Conservation (phyloP, 257 asterid genomes). For the Nicotiana attenuata region DNA sequence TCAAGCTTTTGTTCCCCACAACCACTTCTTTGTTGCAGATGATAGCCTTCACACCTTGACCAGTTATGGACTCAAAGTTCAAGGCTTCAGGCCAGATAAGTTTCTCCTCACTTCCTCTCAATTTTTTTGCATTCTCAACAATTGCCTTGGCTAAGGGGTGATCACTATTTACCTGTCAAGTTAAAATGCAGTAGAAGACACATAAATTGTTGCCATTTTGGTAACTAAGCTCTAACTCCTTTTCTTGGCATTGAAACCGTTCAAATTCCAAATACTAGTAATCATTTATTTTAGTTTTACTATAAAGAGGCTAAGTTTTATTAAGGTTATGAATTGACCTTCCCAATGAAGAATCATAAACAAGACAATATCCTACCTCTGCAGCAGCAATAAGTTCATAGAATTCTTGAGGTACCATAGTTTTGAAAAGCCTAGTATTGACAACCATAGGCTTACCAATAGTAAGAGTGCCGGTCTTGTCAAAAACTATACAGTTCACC, state of each 20-base stretch:
- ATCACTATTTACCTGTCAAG: slow-evolving; percentile 67
- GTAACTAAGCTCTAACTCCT: not conserved
- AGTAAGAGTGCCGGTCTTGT: slow-evolving; percentile 88
- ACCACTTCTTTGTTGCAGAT: slow-evolving; percentile 60
- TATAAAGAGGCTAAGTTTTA: not conserved
- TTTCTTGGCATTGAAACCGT: not conserved
- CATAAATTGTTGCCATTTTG: not conserved
- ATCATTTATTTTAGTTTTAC: not conserved
- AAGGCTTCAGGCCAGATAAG: slow-evolving; percentile 48
- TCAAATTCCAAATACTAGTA: not conserved
- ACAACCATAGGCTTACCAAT: slow-evolving; percentile 78
- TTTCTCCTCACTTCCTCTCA: slow-evolving; percentile 42
- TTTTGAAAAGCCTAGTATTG: slow-evolving; percentile 43
- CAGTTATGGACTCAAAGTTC: slow-evolving; percentile 66
- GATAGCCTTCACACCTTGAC: slow-evolving; percentile 78
- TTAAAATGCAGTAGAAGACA: not conserved
- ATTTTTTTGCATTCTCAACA: slow-evolving; percentile 49
- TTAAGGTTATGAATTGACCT: not conserved
- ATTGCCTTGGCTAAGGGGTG: slow-evolving; percentile 85
- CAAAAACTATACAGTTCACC: slow-evolving; percentile 71
- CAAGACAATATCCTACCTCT: slow-evolving; percentile 44
- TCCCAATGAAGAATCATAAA: not conserved
- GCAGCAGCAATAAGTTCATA: slow-evolving; percentile 67
- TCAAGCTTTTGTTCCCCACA: slow-evolving; percentile 70
- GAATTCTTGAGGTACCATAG: slow-evolving; percentile 44